A percentile compares a stretch with the other conserved stretches of the same genome.
These are phyloP conservation scores for Daldinia sp. DNA, from an alignment of 2,329 filamentous ascomycete species.

Conservation along the genomic window DNA sequence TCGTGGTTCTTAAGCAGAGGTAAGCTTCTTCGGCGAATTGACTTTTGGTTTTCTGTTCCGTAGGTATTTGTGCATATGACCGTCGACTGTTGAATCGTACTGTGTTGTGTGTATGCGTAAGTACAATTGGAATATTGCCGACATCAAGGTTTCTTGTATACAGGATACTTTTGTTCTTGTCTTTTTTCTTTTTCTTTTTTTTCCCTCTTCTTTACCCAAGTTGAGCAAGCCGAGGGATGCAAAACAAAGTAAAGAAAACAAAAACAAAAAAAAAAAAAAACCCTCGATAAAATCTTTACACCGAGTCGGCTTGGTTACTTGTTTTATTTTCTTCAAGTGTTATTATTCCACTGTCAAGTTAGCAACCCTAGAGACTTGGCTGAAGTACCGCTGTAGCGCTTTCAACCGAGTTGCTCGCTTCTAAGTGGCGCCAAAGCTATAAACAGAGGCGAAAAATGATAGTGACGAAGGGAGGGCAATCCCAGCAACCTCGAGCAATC, in stretches of 20 bases:
- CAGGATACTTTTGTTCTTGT: constrained; percentile 2
- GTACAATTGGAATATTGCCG: not conserved
- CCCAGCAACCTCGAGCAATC: constrained; percentile 38
- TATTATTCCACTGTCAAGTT: too few species aligned
- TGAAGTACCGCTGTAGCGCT: constrained; percentile 15
- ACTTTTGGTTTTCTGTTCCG: not conserved
- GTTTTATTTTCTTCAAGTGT: too few species aligned
- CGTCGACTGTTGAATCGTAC: too few species aligned
- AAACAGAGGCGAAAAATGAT: constrained; percentile 27
- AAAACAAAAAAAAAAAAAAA: not conserved
- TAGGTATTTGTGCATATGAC: too few species aligned
- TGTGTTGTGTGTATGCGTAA: too few species aligned
- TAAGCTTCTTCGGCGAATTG: not conserved
- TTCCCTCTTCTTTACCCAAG: not conserved
- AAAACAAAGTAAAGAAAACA: constrained; percentile 22
- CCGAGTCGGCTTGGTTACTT: constrained; percentile 26
- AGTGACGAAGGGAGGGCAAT: constrained; percentile 27
- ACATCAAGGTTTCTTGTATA: not conserved
- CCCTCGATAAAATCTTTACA: constrained; percentile 1
- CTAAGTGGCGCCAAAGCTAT: constrained; percentile 18
- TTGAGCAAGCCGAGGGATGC: not conserved
- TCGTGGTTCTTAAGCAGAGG: not conserved
- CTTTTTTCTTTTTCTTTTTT: constrained; percentile 4
- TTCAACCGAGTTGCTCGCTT: constrained; percentile 6
- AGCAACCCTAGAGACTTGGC: constrained; percentile 10